Evolutionary conservation across 805 yeast genomes (phyloP).

Genomic region (Candida caryicola): DNA sequence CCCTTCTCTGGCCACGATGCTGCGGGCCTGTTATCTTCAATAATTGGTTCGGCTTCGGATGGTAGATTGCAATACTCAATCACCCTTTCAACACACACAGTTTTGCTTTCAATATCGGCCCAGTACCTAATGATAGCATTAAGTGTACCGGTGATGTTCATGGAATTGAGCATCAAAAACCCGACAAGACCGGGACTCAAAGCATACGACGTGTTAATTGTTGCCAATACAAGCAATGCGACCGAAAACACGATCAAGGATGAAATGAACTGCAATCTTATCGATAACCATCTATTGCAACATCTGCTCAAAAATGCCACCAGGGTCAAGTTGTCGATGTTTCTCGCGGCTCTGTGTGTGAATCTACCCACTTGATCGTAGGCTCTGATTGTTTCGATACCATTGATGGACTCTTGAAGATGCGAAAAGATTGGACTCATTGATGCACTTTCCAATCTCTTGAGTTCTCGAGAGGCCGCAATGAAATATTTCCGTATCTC

Average conservation of each 20-base stretch:
- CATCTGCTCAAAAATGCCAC: constrained; percentile 21
- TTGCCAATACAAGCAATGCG: constrained; percentile 25
- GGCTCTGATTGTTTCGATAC: constrained; percentile 36
- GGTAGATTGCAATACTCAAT: constrained; percentile 34
- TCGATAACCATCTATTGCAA: constrained; percentile 35
- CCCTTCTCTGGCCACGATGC: constrained; percentile 23
- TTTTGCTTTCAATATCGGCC: constrained; percentile 34
- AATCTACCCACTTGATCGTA: constrained; percentile 30
- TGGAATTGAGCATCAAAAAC: constrained; percentile 35
- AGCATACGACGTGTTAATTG: constrained; percentile 20
- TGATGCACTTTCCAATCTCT: constrained; percentile 28
- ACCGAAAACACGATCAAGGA: constrained; percentile 30
- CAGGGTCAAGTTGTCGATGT: constrained; percentile 24
- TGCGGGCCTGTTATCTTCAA: constrained; percentile 13
- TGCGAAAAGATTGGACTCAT: constrained; percentile 35
- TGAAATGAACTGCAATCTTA: constrained; percentile 37
- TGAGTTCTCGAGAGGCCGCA: constrained; percentile 35
- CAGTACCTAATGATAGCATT: constrained; percentile 31
- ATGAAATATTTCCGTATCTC: constrained; percentile 29
- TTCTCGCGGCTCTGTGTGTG: constrained; percentile 19
- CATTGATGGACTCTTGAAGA: constrained; percentile 36
- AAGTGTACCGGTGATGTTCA: constrained; percentile 29
- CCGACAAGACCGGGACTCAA: constrained; percentile 36
- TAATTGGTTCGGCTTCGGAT: constrained; percentile 14
- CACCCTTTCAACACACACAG: constrained; percentile 36